Evolutionary conservation across 495 filamentous ascomycete species (phyloP), one percentile per base, ranked within the genome.

Genomic region (Trichoderma virens): DNA sequence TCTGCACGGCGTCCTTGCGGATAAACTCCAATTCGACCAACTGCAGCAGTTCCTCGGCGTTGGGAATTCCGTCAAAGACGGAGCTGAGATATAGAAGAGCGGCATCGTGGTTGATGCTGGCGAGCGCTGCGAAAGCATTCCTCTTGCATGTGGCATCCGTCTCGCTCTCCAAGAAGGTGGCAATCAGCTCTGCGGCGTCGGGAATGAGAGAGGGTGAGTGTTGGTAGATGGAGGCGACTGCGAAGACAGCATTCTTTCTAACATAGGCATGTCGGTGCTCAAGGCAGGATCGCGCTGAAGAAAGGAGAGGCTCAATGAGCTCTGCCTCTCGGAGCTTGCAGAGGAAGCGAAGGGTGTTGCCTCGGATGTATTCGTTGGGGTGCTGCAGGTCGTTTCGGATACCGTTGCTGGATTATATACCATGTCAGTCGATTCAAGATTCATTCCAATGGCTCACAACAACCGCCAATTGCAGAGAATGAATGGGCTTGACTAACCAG

Each of bases 221-320:
- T 68, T 89, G 87, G 80, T 86, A 92, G 69, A 99, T 97, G 47
- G 93, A 95, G 16, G 93, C 85, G 56, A 99, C 84, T 34, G 94
- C 95, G 75, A 92, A 96, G 5, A 96, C 92, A 18, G 95, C 93
- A 71, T 96, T 98, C 81, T 99, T 99, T 67, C 95, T 88, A 28
- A 98, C 95, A 72, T 98, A 99, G 59, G 91, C 93, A 74, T 99
- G 95, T 43, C 93, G 88, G 75, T 97, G 92, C 73, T 97, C 92
- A 62, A 98, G 85, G 74, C 95, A 98, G 28, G 86, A 86, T 30
- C 95, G 88, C 45, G 91, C 90, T 6, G 95, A 93, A 31, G 93
- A 93, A 28, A 98, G 84, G 64, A 98, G 85, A 60, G 94, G 95
- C 74, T 99, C 95, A 65, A 99, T 89, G 63, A 99, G 86, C 78